These are phyloP conservation scores for Cylindrodendrum hubeiense DNA, from an alignment of 2,329 filamentous ascomycete genomes.

Conservation along the genomic window DNA sequence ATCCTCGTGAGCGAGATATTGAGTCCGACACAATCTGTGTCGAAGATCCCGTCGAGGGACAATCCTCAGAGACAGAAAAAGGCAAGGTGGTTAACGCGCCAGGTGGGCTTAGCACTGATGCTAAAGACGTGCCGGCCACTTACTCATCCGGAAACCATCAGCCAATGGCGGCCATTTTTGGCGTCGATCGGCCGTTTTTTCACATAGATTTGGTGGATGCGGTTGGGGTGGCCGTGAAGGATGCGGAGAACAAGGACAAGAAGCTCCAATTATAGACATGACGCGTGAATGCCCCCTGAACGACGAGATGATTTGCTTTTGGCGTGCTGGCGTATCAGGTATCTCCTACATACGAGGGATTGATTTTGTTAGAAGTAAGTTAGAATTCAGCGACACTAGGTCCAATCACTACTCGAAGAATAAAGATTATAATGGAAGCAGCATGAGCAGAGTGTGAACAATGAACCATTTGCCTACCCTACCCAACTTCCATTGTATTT, in stretches of 20 bases:
- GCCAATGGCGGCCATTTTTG: constrained; percentile 48
- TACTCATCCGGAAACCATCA: not conserved
- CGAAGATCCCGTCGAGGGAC: not conserved
- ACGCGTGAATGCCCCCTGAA: not conserved
- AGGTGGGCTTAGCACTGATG: not conserved
- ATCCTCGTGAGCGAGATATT: constrained; percentile 5
- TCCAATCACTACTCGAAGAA: too few relatives aligned
- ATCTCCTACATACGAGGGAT: not conserved
- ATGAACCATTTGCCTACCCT: too few relatives aligned
- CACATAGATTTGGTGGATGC: constrained; percentile 60
- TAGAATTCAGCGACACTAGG: not conserved
- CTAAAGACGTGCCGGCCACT: not conserved
- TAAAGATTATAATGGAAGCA: too few relatives aligned
- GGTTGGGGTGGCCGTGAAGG: constrained; percentile 50
- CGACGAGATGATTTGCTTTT: constrained; percentile 20
- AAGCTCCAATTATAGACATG: not conserved
- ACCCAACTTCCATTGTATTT: too few relatives aligned
- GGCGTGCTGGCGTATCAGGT: constrained; percentile 19
- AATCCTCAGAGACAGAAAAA: constrained; percentile 2
- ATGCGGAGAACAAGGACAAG: constrained; percentile 41
- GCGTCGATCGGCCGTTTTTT: constrained; percentile 60
- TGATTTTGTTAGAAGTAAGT: not conserved
- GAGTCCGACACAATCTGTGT: not conserved
- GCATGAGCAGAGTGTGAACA: too few relatives aligned
- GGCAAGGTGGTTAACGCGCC: not conserved